Conservation (phyloP, 2,329 filamentous ascomycete species). For the Pestalotiopsis sp. region DNA sequence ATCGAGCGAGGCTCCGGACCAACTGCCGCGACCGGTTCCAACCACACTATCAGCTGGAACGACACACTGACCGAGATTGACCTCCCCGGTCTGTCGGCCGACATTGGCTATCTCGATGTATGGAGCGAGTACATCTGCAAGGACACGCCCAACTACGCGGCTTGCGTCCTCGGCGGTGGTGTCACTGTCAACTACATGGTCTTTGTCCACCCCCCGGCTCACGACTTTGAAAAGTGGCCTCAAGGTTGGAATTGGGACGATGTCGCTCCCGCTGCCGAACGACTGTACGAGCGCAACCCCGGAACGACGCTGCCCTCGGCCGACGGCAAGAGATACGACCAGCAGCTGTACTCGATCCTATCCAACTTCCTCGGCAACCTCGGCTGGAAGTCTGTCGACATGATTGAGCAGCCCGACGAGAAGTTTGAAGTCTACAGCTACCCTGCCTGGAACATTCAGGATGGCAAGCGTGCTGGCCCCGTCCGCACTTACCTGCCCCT, state of each 20-base stretch:
- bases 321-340: slow-evolving; percentile 21
- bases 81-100: slow-evolving; percentile 21
- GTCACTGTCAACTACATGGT: slow-evolving; percentile 30
- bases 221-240: slow-evolving; percentile 19
- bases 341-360: slow-evolving; percentile 18
- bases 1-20: slow-evolving; percentile 18
- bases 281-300: slow-evolving; percentile 20
- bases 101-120: slow-evolving; percentile 12
- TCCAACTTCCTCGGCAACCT: slow-evolving; percentile 19
- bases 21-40: slow-evolving; percentile 19
- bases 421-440: slow-evolving; percentile 21
- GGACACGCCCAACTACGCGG: slow-evolving; percentile 29
- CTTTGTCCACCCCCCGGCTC: slow-evolving; percentile 23
- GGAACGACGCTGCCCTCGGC: slow-evolving; percentile 19
- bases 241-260: slow-evolving; percentile 22
- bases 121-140: slow-evolving; percentile 23
- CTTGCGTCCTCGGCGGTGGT: slow-evolving; percentile 35
- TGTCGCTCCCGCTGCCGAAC: slow-evolving; percentile 18
- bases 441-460: slow-evolving; percentile 34
- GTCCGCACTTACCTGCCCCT: slow-evolving; percentile 13
- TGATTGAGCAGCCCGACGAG: slow-evolving; percentile 18
- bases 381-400: slow-evolving; percentile 19
- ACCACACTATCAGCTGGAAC: slow-evolving; percentile 28
- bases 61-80: slow-evolving; percentile 25
- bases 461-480: slow-evolving; percentile 34